phyloP scores from a whole-genome alignment of 2,329 filamentous ascomycete genomes.

The Aureobasidium vineae region DNA sequence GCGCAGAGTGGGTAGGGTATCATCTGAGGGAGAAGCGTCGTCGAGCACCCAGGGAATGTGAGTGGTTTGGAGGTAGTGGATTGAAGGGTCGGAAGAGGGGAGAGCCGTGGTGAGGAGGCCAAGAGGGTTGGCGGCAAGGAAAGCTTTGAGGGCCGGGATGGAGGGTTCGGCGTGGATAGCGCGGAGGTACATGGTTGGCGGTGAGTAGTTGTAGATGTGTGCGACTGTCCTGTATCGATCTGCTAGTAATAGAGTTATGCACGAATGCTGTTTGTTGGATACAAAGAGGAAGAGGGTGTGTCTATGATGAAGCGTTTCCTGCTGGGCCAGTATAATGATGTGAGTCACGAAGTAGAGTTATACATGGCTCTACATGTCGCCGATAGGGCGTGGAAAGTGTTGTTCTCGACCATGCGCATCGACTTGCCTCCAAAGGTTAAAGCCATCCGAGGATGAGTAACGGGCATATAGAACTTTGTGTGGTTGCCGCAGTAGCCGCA shows the following conservation, averaged over 20 bases:
- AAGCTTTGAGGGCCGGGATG: conserved; percentile 45
- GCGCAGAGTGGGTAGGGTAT: conserved; percentile 51
- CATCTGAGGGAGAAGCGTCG: conserved; percentile 27
- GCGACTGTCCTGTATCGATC: not conserved
- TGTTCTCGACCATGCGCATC: not conserved
- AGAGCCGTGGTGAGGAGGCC: conserved; percentile 64
- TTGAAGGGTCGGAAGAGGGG: conserved; percentile 41
- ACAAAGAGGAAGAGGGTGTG: not conserved
- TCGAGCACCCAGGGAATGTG: conserved; percentile 61
- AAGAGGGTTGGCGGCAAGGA: conserved; percentile 61
- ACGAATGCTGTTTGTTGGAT: not conserved
- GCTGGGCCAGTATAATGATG: not conserved
- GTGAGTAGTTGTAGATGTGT: no score
- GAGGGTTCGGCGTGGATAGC: conserved; percentile 53
- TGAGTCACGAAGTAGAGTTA: not conserved
- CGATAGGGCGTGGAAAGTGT: not conserved
- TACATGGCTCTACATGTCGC: not conserved
- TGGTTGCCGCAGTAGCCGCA: conserved; percentile 4
- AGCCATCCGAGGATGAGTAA: not conserved
- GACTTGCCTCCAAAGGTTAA: conserved; percentile 8
- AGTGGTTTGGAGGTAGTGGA: conserved; percentile 56
- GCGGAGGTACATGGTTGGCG: conserved; percentile 57
- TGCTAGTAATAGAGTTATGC: no score
- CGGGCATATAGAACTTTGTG: not conserved
- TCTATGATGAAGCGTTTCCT: not conserved